Evolutionary conservation across 2,329 filamentous ascomycete genomes (phyloP).

Genomic region (Neonectria punicea): DNA sequence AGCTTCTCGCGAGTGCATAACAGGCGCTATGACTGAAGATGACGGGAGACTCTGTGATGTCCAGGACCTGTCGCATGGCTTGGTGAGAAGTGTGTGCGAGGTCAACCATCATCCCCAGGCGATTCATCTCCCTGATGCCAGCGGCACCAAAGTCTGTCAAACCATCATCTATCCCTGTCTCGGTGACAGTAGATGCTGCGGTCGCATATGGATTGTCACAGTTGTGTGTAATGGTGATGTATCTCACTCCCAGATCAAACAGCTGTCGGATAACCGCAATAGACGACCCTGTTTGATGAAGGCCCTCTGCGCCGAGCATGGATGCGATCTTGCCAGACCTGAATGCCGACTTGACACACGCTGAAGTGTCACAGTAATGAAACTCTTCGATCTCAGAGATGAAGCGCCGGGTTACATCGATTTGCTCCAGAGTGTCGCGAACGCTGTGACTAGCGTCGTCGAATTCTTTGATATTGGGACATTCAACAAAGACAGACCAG

Average conservation of each 20-base stretch:
- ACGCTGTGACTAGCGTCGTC: conserved; percentile 22
- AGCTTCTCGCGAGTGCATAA: conserved; percentile 30
- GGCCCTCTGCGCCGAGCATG: conserved; percentile 30
- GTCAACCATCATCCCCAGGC: conserved; percentile 42
- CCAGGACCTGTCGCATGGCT: conserved; percentile 29
- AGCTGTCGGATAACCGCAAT: conserved; percentile 30
- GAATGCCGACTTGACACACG: conserved; percentile 17
- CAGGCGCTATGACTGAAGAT: conserved; percentile 32
- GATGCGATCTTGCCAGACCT: conserved; percentile 15
- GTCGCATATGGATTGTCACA: conserved; percentile 34
- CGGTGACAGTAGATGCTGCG: conserved; percentile 29
- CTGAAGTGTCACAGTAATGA: conserved; percentile 23
- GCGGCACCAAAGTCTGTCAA: conserved; percentile 34
- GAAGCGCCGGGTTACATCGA: conserved; percentile 30
- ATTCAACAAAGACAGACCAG: conserved; percentile 32
- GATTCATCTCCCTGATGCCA: conserved; percentile 44
- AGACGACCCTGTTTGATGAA: conserved; percentile 22
- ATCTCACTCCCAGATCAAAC: conserved; percentile 47
- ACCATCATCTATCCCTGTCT: conserved; percentile 18
- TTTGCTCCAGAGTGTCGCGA: conserved; percentile 31
- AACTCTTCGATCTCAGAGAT: conserved; percentile 24
- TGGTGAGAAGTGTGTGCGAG: conserved; percentile 30
- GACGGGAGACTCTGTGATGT: conserved; percentile 28
- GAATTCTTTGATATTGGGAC: conserved; percentile 1
- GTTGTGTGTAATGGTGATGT: conserved; percentile 41